A percentile compares a stretch with the other conserved stretches of the same genome.
phyloP scores from a whole-genome alignment of 257 asterid species.

The Fraxinus americana region DNA sequence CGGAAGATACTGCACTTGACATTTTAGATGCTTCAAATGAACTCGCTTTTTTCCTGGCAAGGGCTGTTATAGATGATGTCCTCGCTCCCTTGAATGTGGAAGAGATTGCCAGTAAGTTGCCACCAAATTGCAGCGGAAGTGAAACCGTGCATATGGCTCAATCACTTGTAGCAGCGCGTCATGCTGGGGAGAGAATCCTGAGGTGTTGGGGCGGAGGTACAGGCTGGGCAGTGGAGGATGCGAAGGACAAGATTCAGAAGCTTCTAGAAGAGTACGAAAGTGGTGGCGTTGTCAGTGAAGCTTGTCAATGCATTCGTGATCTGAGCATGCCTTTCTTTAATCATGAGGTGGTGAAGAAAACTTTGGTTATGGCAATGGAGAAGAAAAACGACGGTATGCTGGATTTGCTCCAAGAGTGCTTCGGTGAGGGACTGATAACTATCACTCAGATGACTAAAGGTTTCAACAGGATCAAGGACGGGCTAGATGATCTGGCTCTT shows the following conservation, averaged over 20 bases:
- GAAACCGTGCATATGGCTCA: slow-evolving; percentile 81
- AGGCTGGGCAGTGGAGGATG: slow-evolving; percentile 99
- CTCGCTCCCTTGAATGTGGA: slow-evolving; percentile 88
- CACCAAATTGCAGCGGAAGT: slow-evolving; percentile 70
- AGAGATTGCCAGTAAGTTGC: slow-evolving; percentile 64
- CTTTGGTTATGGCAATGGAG: slow-evolving; percentile 99
- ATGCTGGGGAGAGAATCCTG: slow-evolving; percentile 96
- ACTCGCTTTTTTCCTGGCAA: slow-evolving; percentile 83
- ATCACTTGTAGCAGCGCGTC: slow-evolving; percentile 87
- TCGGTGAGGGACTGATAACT: slow-evolving; percentile 85
- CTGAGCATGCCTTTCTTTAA: slow-evolving; percentile 93
- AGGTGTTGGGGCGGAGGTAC: slow-evolving; percentile 99
- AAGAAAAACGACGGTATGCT: slow-evolving; percentile 93
- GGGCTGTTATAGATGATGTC: slow-evolving; percentile 91
- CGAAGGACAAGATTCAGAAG: slow-evolving; percentile 93
- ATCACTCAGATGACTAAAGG: slow-evolving; percentile 95
- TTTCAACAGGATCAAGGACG: slow-evolving; percentile 78
- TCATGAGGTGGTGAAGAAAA: slow-evolving; percentile 96
- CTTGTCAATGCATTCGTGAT: slow-evolving; percentile 96
- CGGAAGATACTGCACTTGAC: slow-evolving; percentile 95
- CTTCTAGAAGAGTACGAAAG: slow-evolving; percentile 96
- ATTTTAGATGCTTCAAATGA: slow-evolving; percentile 87
- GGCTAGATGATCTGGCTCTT: slow-evolving; percentile 91
- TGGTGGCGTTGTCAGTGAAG: slow-evolving; percentile 81
- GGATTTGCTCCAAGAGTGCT: slow-evolving; percentile 76